Percentiles rank a stretch among this genome's conserved stretches.
Evolutionary conservation across 257 asterid species (phyloP).

Genomic region (Asclepias syriaca): DNA sequence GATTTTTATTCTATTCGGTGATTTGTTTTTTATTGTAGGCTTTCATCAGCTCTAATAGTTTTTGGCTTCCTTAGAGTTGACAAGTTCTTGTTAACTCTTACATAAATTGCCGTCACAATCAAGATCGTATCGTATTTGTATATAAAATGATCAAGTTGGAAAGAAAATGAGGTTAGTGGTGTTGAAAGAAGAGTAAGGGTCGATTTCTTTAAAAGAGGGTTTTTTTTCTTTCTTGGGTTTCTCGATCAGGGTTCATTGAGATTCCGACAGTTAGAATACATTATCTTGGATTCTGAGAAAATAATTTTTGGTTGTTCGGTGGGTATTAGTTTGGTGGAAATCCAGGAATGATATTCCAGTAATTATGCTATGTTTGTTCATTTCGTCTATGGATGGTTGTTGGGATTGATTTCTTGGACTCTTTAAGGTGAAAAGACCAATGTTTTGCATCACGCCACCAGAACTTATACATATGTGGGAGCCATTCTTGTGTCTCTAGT

Average conservation of each 20-base stretch:
- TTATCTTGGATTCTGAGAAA: constrained; percentile 25
- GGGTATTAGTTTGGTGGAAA: constrained; percentile 40
- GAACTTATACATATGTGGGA: constrained; percentile 1
- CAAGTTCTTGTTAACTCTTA: constrained; percentile 27
- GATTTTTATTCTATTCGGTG: constrained; percentile 16
- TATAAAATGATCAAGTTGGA: constrained; percentile 34
- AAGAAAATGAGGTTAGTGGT: constrained; percentile 22
- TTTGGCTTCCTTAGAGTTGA: constrained; percentile 28
- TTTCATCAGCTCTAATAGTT: constrained; percentile 18
- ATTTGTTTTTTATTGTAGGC: constrained; percentile 1
- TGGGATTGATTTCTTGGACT: constrained; percentile 10
- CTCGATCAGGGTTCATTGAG: constrained; percentile 21
- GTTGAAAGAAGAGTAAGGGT: constrained; percentile 24
- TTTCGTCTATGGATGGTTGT: not conserved
- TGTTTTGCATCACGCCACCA: constrained; percentile 7
- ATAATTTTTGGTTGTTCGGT: constrained; percentile 35
- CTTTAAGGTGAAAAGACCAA: constrained; percentile 13
- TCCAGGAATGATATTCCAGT: constrained; percentile 22
- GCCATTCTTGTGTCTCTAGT: not conserved
- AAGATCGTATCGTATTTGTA: constrained; percentile 23
- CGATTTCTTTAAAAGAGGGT: constrained; percentile 11
- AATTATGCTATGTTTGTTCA: constrained; percentile 16
- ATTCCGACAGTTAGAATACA: constrained; percentile 27
- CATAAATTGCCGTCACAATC: constrained; percentile 48
- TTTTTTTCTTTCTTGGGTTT: constrained; percentile 15